A percentile compares a stretch with the other conserved stretches of the same genome.
These are phyloP conservation scores for Tardiomyces depauwii DNA, from an alignment of 1,139 yeast species.

Conservation along the genomic window DNA sequence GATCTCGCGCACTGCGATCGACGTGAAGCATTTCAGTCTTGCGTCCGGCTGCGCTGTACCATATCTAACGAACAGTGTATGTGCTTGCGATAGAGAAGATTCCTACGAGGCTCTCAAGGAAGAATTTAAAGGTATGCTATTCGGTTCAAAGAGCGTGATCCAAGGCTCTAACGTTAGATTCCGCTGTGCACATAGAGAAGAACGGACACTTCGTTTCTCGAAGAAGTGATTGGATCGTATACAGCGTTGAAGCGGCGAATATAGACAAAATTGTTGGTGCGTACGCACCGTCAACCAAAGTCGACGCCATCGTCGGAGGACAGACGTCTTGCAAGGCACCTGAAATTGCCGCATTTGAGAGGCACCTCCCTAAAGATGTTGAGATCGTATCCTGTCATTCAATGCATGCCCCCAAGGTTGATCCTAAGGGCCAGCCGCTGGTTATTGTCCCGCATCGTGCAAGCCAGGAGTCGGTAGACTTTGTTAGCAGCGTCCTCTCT, in stretches of 20 bases:
- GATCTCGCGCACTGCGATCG: no score
- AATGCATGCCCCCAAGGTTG: conserved; percentile 86
- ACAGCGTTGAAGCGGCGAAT: conserved; percentile 69
- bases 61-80: conserved; percentile 31
- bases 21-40: no score
- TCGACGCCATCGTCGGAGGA: conserved; percentile 92
- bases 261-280: conserved; percentile 55
- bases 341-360: conserved; percentile 79
- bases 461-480: conserved; percentile 35
- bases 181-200: conserved; percentile 41
- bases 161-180: conserved; percentile 15
- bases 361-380: conserved; percentile 59
- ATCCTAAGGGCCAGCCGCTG: conserved; percentile 84
- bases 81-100: conserved; percentile 83
- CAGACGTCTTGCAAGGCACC: conserved; percentile 94
- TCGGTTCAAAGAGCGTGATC: neutral
- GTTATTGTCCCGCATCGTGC: conserved; percentile 76
- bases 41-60: no score
- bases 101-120: conserved; percentile 36
- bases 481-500: conserved; percentile 53
- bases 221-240: conserved; percentile 66
- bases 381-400: conserved; percentile 85
- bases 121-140: conserved; percentile 28
- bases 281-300: conserved; percentile 82
- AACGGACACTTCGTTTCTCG: conserved; percentile 85